phyloP scores from a whole-genome alignment of 169 alveolate genomes.

The Cryptosporidium ubiquitum region DNA sequence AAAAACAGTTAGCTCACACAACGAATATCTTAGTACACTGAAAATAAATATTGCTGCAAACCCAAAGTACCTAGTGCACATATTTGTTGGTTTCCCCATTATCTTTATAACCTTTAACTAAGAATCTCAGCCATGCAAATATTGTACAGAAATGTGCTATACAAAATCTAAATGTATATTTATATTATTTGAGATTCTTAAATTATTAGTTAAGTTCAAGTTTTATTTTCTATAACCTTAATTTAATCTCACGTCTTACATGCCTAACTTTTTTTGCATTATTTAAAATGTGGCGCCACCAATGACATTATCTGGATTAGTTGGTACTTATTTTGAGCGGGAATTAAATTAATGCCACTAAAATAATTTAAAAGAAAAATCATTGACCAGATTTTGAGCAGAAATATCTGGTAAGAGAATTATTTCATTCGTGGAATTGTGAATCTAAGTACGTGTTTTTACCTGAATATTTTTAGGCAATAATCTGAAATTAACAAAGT shows the following conservation, averaged over 20 bases:
- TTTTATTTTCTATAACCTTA: not conserved
- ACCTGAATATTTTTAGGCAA: not conserved
- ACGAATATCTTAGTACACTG: not conserved
- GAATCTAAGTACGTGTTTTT: too few species aligned
- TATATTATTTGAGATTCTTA: not conserved
- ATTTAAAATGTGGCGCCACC: not conserved
- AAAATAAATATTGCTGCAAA: conserved; percentile 1
- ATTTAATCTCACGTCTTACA: conserved; percentile 21
- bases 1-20: conserved; percentile 47
- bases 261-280: conserved; percentile 12
- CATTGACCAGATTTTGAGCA: not conserved
- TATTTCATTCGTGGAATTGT: too few species aligned
- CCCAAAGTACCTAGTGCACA: not conserved
- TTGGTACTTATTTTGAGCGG: conserved; percentile 8
- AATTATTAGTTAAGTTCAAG: not conserved
- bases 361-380: not conserved
- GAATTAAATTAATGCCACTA: not conserved
- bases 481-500: not conserved
- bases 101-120: not conserved
- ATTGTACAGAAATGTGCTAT: not conserved
- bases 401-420: not conserved
- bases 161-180: not conserved
- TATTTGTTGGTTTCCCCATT: not conserved
- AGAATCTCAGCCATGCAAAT: not conserved
- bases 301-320: conserved; percentile 4